These are phyloP conservation scores for Linum tenue DNA, from an alignment of 345 rosid species.

Conservation along the genomic window DNA sequence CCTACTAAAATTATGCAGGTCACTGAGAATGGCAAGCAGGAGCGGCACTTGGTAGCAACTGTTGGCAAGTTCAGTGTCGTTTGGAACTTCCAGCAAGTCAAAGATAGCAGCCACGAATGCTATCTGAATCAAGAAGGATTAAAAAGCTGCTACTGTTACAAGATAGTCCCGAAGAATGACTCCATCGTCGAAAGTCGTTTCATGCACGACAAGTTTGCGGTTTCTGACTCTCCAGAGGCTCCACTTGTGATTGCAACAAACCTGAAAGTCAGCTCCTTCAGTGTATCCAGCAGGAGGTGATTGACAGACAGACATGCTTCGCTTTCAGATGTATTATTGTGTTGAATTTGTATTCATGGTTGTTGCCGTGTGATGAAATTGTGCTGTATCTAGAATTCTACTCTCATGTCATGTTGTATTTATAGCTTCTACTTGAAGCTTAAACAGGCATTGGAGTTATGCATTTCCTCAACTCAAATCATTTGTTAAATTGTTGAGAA, in stretches of 20 bases:
- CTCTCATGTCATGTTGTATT: background rate
- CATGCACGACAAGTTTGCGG: conserved; percentile 95
- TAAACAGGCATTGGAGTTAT: background rate
- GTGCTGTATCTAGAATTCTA: conserved; percentile 9
- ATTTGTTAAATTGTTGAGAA: background rate
- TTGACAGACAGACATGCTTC: background rate
- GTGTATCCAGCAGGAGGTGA: conserved; percentile 79
- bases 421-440: background rate
- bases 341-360: background rate
- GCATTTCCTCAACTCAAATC: background rate
- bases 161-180: conserved; percentile 77
- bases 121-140: conserved; percentile 65
- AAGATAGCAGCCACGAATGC: conserved; percentile 72
- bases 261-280: conserved; percentile 93
- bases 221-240: conserved; percentile 88
- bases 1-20: conserved; percentile 29
- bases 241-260: conserved; percentile 96
- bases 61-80: conserved; percentile 95
- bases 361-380: background rate
- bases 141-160: conserved; percentile 87
- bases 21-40: conserved; percentile 75
- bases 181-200: conserved; percentile 93
- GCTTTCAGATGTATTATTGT: conserved; percentile 6
- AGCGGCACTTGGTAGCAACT: conserved; percentile 89
- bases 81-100: conserved; percentile 79